phyloP scores from a whole-genome alignment of 345 rosid genomes.

The Abelmoschus esculentus region DNA sequence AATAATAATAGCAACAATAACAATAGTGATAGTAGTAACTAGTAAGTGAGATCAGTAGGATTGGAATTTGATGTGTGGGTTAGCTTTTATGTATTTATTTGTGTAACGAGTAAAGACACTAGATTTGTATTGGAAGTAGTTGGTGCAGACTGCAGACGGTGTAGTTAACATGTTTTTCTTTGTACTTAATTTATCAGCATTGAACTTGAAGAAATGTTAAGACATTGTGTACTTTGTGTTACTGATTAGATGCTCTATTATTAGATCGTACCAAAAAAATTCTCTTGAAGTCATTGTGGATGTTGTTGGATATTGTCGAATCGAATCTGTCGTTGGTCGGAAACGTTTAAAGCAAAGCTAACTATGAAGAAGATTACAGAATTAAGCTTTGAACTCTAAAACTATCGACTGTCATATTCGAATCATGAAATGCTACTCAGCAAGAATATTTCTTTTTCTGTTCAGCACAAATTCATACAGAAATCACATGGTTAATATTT shows the following conservation, averaged over 20 bases:
- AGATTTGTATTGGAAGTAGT: constrained; percentile 14
- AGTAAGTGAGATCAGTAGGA: constrained; percentile 31
- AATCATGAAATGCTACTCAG: neutral
- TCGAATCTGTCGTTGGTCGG: neutral
- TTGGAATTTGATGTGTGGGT: constrained; percentile 9
- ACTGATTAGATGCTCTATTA: constrained; percentile 5
- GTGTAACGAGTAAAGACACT: constrained; percentile 12
- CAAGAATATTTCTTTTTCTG: neutral
- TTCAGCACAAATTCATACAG: neutral
- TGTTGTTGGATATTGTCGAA: neutral
- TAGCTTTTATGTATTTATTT: constrained; percentile 7
- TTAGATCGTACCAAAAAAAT: constrained; percentile 3
- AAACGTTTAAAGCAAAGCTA: too few species aligned
- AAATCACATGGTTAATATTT: neutral
- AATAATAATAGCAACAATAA: constrained; percentile 12
- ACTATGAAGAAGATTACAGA: neutral
- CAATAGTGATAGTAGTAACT: constrained; percentile 41
- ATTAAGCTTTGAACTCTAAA: neutral
- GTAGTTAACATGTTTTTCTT: constrained; percentile 7
- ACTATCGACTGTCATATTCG: neutral
- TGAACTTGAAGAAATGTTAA: neutral
- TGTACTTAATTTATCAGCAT: constrained; percentile 9
- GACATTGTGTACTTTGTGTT: too few species aligned
- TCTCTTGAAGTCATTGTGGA: neutral
- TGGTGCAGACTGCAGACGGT: neutral